Evolutionary conservation across 108 stramenopile species (phyloP).

Genomic region (Epipyxis sp.): DNA sequence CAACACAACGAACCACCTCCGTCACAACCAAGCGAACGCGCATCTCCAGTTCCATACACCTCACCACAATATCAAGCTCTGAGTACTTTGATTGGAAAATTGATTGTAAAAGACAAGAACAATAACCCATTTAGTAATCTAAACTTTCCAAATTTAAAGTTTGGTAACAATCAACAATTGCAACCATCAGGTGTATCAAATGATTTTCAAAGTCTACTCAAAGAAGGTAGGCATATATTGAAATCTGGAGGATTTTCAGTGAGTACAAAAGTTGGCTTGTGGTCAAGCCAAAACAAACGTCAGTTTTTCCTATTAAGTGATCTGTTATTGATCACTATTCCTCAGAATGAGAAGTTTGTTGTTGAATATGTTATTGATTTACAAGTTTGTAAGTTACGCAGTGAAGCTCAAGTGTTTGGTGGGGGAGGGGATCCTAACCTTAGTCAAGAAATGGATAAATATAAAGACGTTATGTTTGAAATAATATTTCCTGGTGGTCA

Average conservation of each 20-base stretch:
- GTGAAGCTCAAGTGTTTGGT: not conserved
- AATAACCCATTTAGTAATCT: not conserved
- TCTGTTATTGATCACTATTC: not conserved
- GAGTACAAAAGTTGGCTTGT: not conserved
- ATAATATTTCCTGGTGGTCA: not conserved
- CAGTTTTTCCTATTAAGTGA: conserved; percentile 12
- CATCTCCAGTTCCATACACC: not conserved
- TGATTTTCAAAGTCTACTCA: not conserved
- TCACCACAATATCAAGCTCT: not conserved
- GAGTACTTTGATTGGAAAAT: not conserved
- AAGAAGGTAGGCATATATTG: not conserved
- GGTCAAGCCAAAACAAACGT: not conserved
- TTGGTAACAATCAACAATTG: no score
- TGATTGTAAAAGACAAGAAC: conserved; percentile 6
- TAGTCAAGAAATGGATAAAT: not conserved
- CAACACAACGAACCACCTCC: conserved; percentile 5
- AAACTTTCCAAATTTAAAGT: not conserved
- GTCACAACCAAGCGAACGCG: not conserved
- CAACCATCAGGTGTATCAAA: not conserved
- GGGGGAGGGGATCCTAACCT: not conserved
- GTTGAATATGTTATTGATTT: conserved; percentile 8
- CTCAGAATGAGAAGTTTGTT: not conserved
- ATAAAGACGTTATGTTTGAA: conserved; percentile 5
- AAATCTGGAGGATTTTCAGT: not conserved
- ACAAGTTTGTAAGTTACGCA: conserved; percentile 7